Base-by-base conservation (phyloP, 495 filamentous ascomycete species). In the Penicillium fimorum region DNA sequence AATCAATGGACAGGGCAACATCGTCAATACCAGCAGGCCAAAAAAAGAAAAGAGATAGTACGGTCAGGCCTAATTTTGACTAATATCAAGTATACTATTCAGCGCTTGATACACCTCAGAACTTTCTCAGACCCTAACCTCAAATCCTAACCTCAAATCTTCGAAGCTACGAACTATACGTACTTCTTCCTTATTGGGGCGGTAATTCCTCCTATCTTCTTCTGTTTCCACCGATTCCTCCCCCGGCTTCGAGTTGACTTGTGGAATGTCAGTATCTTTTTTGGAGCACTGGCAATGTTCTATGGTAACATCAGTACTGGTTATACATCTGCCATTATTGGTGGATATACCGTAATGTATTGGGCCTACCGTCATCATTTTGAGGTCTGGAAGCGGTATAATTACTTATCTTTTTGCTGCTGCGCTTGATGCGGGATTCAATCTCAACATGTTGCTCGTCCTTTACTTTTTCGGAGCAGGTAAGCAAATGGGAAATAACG, bases 251-350 rank as follows among this genome's bases (percentile, higher is more conserved):
- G 80, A 18, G 78, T 83, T 62, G 71, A 80, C 41, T 66, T 83
- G 38, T 82, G 76, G 77, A 85, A 84, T 56, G 71, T 76, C 50
- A 83, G 76, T 41, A 83, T 82, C 51, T 83, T 84, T 69, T 74
- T 69, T 55, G 66, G 65, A 1, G 66, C 64, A 1, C 33, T 71
- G 53, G 56, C 71, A 0, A 65, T 69, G 53, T 74, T 72, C 61
- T 74, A 74, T 42, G 67, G 65, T 4, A 72, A 72, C 47, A 42
- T 82, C 45, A 79, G 74, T 37, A 82, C 81, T 10, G 81, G 81
- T 1, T 79, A 82, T 57, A 75, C 78, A 29, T 82, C 79, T 35
- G 71, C 75, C 17, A 76, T 85, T 58, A 76, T 84, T 42, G 82
- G 81, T 25, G 81, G 78, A 0, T 83, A 79, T 52, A 69, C 83